Conservation (phyloP, 2,329 filamentous ascomycete genomes). For the Colletotrichum spaethianum region DNA sequence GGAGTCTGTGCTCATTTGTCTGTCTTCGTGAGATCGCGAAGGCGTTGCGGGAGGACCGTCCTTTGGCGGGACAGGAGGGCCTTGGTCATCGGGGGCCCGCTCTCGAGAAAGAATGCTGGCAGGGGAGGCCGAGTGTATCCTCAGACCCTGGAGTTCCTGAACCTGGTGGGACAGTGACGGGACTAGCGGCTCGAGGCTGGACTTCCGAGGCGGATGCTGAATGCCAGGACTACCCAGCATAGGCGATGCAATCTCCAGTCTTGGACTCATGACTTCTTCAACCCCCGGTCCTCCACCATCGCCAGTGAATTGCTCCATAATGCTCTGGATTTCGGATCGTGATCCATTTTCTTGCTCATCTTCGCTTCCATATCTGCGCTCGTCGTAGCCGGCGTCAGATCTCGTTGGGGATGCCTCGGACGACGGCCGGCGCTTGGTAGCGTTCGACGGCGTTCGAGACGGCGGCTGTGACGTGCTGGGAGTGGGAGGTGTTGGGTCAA, state of each 20-base stretch:
- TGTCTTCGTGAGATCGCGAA: constrained; percentile 57
- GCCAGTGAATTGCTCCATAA: constrained; percentile 96
- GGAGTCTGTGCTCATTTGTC: constrained; percentile 47
- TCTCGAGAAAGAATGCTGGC: constrained; percentile 55
- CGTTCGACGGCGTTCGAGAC: constrained; percentile 71
- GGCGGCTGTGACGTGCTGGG: constrained; percentile 68
- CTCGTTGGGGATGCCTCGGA: constrained; percentile 66
- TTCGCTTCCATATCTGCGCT: constrained; percentile 70
- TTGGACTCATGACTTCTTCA: constrained; percentile 93
- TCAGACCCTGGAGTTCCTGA: constrained; percentile 61
- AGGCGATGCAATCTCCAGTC: constrained; percentile 86
- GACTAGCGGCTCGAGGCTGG: constrained; percentile 83
- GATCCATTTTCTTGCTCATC: constrained; percentile 79
- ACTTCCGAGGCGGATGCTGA: constrained; percentile 85
- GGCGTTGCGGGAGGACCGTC: constrained; percentile 64
- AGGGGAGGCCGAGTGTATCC: constrained; percentile 54
- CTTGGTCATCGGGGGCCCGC: constrained; percentile 59
- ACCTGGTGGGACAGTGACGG: constrained; percentile 64
- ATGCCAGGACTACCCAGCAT: constrained; percentile 73
- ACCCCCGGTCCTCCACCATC: constrained; percentile 78
- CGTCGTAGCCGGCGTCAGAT: constrained; percentile 70
- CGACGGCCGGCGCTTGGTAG: constrained; percentile 63
- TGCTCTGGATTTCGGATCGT: constrained; percentile 91
- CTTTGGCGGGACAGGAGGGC: constrained; percentile 73
- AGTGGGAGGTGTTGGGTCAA: constrained; percentile 72